These are phyloP conservation scores for Kandelia obovata DNA, from an alignment of 345 rosid species.

Conservation along the genomic window DNA sequence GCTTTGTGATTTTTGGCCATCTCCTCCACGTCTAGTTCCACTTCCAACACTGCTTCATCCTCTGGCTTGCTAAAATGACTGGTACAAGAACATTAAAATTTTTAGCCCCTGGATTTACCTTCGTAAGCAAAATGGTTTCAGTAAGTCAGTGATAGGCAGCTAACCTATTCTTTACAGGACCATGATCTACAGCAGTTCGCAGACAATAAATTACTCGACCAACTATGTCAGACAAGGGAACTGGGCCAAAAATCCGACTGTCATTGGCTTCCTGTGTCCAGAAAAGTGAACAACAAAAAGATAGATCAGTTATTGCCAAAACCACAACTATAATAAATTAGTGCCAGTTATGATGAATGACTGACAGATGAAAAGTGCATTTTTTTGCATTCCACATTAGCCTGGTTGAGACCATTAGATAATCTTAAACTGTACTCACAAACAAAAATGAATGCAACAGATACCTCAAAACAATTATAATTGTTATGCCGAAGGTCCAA, in stretches of 20 bases:
- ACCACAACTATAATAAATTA: not conserved
- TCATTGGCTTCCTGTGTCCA: conserved; percentile 76
- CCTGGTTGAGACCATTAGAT: not conserved
- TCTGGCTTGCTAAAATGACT: conserved; percentile 55
- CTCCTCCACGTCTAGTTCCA: conserved; percentile 90
- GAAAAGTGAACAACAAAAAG: conserved; percentile 1
- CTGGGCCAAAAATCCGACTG: conserved; percentile 86
- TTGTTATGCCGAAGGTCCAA: not conserved
- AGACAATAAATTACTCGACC: conserved; percentile 85
- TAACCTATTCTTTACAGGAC: conserved; percentile 87
- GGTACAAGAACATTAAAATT: conserved; percentile 14
- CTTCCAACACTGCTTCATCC: conserved; percentile 74
- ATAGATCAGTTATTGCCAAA: conserved; percentile 4
- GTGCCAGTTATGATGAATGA: not conserved
- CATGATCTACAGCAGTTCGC: conserved; percentile 84
- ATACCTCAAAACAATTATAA: not conserved
- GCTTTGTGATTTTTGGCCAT: conserved; percentile 76
- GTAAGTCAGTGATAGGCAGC: conserved; percentile 3
- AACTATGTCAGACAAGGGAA: conserved; percentile 60
- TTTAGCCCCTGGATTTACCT: conserved; percentile 7
- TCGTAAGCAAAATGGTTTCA: not conserved
- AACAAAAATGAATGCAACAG: not conserved
- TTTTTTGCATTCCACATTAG: not conserved
- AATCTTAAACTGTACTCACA: not conserved
- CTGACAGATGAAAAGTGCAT: not conserved